Conservation (phyloP, 495 filamentous ascomycete genomes). For the Aspergillus steynii region DNA sequence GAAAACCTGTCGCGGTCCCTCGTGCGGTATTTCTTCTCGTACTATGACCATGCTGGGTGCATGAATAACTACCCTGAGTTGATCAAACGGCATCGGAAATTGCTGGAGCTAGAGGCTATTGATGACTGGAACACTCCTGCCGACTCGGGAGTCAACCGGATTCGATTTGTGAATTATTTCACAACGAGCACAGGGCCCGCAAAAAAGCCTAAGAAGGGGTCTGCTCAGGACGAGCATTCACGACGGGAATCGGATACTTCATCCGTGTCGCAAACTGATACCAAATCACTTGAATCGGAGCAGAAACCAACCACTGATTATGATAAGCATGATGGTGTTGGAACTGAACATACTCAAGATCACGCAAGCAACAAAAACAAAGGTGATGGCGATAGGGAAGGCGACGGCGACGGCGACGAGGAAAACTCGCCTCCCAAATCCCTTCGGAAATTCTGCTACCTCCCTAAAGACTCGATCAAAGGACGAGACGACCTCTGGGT, state of each 20-base stretch:
- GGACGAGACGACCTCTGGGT: slow-evolving; percentile 12
- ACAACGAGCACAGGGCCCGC: slow-evolving; percentile 73
- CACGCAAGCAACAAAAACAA: neutral
- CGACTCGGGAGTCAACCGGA: slow-evolving; percentile 39
- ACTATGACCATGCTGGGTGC: slow-evolving; percentile 78
- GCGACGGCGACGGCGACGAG: neutral
- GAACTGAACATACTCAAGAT: neutral
- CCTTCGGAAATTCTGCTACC: slow-evolving; percentile 10
- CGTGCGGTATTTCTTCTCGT: slow-evolving; percentile 71
- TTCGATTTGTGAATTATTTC: slow-evolving; percentile 89
- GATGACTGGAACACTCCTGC: slow-evolving; percentile 26
- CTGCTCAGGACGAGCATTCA: neutral
- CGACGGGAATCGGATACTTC: neutral
- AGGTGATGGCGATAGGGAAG: neutral
- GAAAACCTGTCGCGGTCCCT: slow-evolving; percentile 68
- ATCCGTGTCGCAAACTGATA: neutral
- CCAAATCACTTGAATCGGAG: neutral
- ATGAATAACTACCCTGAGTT: slow-evolving; percentile 75
- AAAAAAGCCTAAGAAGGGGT: slow-evolving; percentile 33
- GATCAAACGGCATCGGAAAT: slow-evolving; percentile 62
- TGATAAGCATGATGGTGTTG: neutral
- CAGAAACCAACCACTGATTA: neutral
- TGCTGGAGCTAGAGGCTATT: slow-evolving; percentile 70
- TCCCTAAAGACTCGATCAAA: slow-evolving; percentile 6
- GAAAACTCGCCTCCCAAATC: neutral